Evolutionary conservation across 2,329 filamentous ascomycete genomes (phyloP).

Genomic region (Diaporthe citrichinensis): DNA sequence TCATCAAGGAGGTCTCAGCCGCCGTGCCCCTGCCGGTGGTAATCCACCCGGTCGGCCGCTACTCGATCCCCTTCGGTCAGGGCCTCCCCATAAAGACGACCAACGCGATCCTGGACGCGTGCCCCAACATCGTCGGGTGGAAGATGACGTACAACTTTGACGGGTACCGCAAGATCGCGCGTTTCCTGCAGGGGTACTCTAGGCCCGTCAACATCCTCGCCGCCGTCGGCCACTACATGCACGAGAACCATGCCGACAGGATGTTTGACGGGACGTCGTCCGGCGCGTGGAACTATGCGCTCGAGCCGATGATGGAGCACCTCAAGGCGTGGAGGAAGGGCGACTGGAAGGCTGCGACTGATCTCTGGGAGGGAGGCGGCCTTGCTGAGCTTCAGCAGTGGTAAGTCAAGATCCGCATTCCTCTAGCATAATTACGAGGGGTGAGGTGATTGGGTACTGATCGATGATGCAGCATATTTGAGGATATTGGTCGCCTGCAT

Average conservation of each 20-base stretch:
- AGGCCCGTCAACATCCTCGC: background rate
- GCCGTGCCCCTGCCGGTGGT: background rate
- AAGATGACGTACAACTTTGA: constrained; percentile 25
- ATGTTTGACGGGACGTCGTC: constrained; percentile 13
- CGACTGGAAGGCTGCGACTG: constrained; percentile 12
- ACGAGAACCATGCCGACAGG: background rate
- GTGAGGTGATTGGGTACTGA: background rate
- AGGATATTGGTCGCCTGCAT: background rate
- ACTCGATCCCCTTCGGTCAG: background rate
- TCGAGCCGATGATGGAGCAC: constrained; percentile 5
- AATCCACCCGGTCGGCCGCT: constrained; percentile 3
- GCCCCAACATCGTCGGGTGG: constrained; percentile 8
- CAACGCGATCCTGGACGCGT: constrained; percentile 16
- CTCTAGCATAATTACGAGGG: background rate
- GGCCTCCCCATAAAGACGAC: constrained; percentile 12
- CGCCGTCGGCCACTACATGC: background rate
- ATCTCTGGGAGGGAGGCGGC: background rate
- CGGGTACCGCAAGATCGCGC: constrained; percentile 3
- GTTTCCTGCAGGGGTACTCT: background rate
- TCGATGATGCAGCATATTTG: background rate
- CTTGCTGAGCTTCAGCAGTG: constrained; percentile 17
- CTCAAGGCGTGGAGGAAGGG: constrained; percentile 19
- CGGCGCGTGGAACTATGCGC: constrained; percentile 8
- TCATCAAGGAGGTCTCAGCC: constrained; percentile 13
- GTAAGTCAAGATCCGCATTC: background rate